phyloP scores from a whole-genome alignment of 768 basidiomycete species.

The Favolaschia claudopus region DNA sequence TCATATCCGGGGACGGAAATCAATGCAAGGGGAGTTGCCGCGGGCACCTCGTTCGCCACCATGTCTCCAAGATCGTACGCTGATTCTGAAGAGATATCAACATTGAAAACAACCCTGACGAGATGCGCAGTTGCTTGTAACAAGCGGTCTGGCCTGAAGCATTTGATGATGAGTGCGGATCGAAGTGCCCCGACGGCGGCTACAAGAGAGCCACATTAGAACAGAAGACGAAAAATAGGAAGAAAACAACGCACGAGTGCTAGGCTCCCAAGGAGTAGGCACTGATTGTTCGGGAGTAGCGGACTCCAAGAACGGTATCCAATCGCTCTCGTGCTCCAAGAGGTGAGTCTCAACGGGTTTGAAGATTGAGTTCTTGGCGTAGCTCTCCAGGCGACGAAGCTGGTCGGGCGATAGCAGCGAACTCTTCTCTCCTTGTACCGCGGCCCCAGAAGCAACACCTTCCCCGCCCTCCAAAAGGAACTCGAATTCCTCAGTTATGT shows the following conservation, averaged over 20 bases:
- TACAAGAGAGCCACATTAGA: constrained; percentile 37
- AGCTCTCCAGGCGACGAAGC: constrained; percentile 69
- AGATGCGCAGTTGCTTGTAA: constrained; percentile 83
- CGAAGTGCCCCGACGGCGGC: constrained; percentile 81
- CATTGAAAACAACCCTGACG: constrained; percentile 77
- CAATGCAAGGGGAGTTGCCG: constrained; percentile 86
- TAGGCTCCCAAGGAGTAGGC: constrained; percentile 82
- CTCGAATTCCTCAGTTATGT: constrained; percentile 85
- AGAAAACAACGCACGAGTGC: constrained; percentile 66
- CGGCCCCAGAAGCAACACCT: constrained; percentile 51
- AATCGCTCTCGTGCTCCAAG: constrained; percentile 65
- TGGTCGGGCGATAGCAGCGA: constrained; percentile 73
- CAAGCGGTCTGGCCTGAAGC: constrained; percentile 91
- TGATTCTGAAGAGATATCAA: constrained; percentile 78
- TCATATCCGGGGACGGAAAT: constrained; percentile 97
- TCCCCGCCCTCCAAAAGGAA: constrained; percentile 92
- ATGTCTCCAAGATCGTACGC: constrained; percentile 79
- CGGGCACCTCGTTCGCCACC: constrained; percentile 80
- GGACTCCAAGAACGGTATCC: constrained; percentile 77
- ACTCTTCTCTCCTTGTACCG: constrained; percentile 42
- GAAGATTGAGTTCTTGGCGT: constrained; percentile 78
- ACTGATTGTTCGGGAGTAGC: constrained; percentile 70
- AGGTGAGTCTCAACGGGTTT: constrained; percentile 76
- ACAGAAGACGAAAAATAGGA: not conserved
- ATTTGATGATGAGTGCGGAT: constrained; percentile 82